These are phyloP conservation scores for Acanthochlamys bracteata DNA, from an alignment of 106 monocot species.

Conservation along the genomic window DNA sequence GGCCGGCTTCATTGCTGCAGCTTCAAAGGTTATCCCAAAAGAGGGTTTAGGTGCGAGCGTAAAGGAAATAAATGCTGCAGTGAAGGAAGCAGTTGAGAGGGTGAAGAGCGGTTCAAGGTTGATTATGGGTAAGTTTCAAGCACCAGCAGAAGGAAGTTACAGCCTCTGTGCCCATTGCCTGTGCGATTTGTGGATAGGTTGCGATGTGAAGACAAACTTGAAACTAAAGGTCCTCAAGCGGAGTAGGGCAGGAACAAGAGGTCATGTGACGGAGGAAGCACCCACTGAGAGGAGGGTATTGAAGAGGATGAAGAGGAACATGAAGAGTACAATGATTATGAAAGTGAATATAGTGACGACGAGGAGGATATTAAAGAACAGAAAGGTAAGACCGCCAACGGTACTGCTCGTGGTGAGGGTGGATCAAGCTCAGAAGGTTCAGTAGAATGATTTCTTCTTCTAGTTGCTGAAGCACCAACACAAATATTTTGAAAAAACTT, in stretches of 20 bases:
- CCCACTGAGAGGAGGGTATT: conserved; percentile 24
- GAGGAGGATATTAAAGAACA: conserved; percentile 37
- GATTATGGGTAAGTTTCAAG: conserved; percentile 92
- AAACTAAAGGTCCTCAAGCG: conserved; percentile 70
- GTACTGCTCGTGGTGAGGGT: conserved; percentile 1
- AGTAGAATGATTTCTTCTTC: no score
- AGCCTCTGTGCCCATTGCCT: conserved; percentile 55
- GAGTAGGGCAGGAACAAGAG: conserved; percentile 58
- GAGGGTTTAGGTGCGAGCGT: conserved; percentile 62
- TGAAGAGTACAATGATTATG: conserved; percentile 67
- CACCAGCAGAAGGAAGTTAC: conserved; percentile 71
- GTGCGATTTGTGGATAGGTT: conserved; percentile 89
- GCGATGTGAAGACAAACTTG: conserved; percentile 59
- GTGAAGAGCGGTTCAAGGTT: conserved; percentile 77
- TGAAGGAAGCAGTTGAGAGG: conserved; percentile 65
- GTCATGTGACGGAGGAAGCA: conserved; percentile 47
- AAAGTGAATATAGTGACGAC: conserved; percentile 86
- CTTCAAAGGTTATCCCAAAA: conserved; percentile 73
- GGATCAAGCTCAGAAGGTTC: conserved; percentile 23
- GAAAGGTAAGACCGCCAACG: conserved; percentile 21
- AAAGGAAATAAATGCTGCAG: conserved; percentile 57
- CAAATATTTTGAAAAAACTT: no score
- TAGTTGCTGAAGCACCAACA: no score
- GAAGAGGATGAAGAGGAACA: conserved; percentile 75
- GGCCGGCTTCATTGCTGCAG: conserved; percentile 56